A percentile compares a stretch with the other conserved stretches of the same genome.
These are phyloP conservation scores for Cyclostephanos invisitatus DNA, from an alignment of 108 stramenopile species.

Conservation along the genomic window DNA sequence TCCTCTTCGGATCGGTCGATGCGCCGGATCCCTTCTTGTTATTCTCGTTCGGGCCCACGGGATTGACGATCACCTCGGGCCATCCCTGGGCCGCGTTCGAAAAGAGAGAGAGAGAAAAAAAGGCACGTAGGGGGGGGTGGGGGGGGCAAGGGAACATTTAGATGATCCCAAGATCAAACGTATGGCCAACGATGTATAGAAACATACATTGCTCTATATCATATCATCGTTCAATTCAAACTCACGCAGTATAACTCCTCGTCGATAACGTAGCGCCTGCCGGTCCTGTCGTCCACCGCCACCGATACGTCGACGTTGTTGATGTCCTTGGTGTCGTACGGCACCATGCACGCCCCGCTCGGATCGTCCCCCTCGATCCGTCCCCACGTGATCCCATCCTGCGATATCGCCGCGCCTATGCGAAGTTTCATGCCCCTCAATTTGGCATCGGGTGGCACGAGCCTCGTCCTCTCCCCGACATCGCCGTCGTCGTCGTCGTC, in stretches of 20 bases:
- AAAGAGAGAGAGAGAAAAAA: neutral
- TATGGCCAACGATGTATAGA: too few relatives aligned
- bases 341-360: constrained; percentile 72
- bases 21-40: constrained; percentile 17
- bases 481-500: neutral
- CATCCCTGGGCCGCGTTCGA: constrained; percentile 73
- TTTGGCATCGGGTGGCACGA: constrained; percentile 48
- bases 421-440: constrained; percentile 89
- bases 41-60: constrained; percentile 36
- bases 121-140: neutral
- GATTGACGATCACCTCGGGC: constrained; percentile 84
- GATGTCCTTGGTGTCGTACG: constrained; percentile 57
- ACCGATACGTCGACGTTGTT: constrained; percentile 41
- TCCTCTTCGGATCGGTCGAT: constrained; percentile 29
- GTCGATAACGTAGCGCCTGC: constrained; percentile 41
- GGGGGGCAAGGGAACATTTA: neutral
- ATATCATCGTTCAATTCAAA: too few relatives aligned
- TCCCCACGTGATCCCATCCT: constrained; percentile 90
- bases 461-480: neutral
- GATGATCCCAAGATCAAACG: too few relatives aligned
- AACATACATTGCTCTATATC: too few relatives aligned
- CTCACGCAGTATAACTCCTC: constrained; percentile 83
- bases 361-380: constrained; percentile 86
- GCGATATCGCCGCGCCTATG: constrained; percentile 89
- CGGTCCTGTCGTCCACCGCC: constrained; percentile 51